Evolutionary conservation across 148 eudicot species (phyloP).

Genomic region (Vaccinium corymbosum): DNA sequence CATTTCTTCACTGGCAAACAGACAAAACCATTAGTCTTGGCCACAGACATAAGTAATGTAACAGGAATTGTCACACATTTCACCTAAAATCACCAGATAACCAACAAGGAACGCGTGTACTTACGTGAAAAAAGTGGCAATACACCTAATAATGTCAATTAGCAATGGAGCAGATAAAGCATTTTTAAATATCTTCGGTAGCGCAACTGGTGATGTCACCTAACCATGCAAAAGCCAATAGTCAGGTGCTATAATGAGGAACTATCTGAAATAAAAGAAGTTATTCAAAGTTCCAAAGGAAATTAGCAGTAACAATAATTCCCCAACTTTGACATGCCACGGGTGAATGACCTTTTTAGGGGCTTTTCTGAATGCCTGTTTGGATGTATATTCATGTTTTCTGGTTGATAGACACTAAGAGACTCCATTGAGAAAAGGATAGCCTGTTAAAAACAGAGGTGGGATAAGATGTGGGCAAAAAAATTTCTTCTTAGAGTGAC

Average conservation of each 20-base stretch:
- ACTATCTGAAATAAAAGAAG: conserved; percentile 2
- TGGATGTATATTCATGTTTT: no score
- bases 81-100: background rate
- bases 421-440: no score
- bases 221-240: conserved; percentile 26
- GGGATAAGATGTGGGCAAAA: no score
- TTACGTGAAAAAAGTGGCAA: conserved; percentile 67
- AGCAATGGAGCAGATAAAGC: conserved; percentile 78
- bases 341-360: no score
- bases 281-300: background rate
- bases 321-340: background rate
- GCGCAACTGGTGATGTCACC: conserved; percentile 66
- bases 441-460: no score
- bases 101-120: background rate
- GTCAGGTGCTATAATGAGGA: conserved; percentile 3
- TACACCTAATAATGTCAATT: conserved; percentile 67
- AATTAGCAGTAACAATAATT: background rate
- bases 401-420: no score
- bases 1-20: conserved; percentile 61
- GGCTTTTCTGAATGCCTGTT: no score
- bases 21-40: background rate
- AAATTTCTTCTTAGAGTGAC: no score
- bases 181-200: conserved; percentile 80
- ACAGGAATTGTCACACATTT: background rate
- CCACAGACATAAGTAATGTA: background rate